Conservation (phyloP, 2,329 filamentous ascomycete genomes). For the Talaromyces sp. region DNA sequence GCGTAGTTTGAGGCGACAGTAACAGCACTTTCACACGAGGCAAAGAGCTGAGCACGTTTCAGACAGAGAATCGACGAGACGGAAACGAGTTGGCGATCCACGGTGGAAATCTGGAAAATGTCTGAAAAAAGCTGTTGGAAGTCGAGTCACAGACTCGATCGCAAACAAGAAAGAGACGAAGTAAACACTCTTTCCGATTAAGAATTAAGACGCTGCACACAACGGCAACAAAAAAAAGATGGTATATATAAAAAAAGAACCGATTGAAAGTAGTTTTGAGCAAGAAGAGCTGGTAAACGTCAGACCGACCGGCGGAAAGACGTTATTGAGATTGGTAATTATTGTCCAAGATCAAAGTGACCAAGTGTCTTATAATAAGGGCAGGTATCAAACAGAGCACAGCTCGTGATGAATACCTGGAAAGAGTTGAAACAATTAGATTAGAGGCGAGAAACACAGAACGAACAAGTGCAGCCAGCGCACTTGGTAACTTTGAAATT, state of each 20-base stretch:
- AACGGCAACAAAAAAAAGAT: constrained; percentile 1
- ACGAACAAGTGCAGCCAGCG: constrained; percentile 41
- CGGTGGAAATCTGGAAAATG: not conserved
- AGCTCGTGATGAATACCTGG: constrained; percentile 12
- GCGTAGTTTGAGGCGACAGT: not conserved
- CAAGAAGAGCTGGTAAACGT: constrained; percentile 12
- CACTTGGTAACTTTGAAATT: constrained; percentile 40
- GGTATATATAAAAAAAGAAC: constrained; percentile 1
- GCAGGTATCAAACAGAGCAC: constrained; percentile 14
- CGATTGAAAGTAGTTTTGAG: not conserved
- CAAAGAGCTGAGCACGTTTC: not conserved
- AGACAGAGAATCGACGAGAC: not conserved
- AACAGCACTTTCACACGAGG: not conserved
- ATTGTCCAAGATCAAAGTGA: constrained; percentile 8
- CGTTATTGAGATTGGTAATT: constrained; percentile 6
- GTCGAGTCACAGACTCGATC: not conserved
- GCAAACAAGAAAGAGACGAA: not conserved
- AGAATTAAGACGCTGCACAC: not conserved
- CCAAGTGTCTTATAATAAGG: constrained; percentile 1
- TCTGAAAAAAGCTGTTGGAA: not conserved
- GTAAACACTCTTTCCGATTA: not conserved
- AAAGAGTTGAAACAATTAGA: constrained; percentile 17
- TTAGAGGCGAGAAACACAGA: constrained; percentile 33
- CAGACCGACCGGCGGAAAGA: constrained; percentile 15
- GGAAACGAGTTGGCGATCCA: constrained; percentile 1